phyloP scores from a whole-genome alignment of 2,329 filamentous ascomycete genomes.

The Fusarium mundagurra region DNA sequence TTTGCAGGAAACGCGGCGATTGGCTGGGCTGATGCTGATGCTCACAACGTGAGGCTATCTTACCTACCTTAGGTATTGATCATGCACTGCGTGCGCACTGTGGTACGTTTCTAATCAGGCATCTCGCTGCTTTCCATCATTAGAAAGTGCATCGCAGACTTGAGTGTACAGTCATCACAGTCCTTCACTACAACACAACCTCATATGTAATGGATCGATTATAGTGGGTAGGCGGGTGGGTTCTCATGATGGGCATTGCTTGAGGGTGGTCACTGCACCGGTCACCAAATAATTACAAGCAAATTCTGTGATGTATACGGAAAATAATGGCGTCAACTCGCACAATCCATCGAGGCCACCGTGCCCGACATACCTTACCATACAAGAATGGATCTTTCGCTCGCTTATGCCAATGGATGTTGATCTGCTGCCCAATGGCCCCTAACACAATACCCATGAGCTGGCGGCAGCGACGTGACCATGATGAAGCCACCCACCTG shows the following conservation, averaged over 20 bases:
- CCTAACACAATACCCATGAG: background rate
- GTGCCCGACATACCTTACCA: background rate
- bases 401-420: background rate
- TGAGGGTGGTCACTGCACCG: background rate
- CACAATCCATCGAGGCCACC: background rate
- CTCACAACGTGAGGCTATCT: background rate
- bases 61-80: background rate
- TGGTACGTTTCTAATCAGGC: too few species aligned
- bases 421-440: background rate
- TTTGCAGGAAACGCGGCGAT: background rate
- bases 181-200: background rate
- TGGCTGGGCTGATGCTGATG: background rate
- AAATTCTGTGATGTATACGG: background rate
- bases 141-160: background rate
- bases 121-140: background rate
- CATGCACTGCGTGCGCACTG: background rate
- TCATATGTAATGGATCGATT: background rate
- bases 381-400: background rate
- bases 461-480: background rate
- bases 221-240: background rate
- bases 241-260: background rate
- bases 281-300: background rate
- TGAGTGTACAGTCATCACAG: background rate
- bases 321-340: background rate
- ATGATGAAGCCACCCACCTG: slow-evolving; percentile 2